A percentile compares a stretch with the other conserved stretches of the same genome.
These are phyloP conservation scores for Eimeria tenella DNA, from an alignment of 169 alveolate genomes.

Conservation along the genomic window DNA sequence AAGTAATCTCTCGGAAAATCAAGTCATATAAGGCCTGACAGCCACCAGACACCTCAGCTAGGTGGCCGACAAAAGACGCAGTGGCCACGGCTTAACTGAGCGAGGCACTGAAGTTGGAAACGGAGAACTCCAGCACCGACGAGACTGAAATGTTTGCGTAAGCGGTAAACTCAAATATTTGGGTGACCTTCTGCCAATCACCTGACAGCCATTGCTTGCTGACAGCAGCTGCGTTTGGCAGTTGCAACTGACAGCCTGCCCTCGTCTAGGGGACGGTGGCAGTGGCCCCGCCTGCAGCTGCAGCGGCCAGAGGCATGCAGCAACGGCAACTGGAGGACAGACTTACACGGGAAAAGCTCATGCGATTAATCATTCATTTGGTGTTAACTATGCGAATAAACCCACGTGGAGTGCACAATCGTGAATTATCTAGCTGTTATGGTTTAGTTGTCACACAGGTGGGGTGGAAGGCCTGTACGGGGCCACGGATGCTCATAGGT, in stretches of 20 bases:
- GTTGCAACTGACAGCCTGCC: slow-evolving; percentile 62
- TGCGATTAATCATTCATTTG: not conserved
- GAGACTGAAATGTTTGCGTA: slow-evolving; percentile 18
- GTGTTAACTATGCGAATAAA: not conserved
- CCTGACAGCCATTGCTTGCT: slow-evolving; percentile 57
- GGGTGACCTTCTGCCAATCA: slow-evolving; percentile 53
- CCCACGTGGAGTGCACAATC: too few species aligned
- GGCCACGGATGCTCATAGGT: slow-evolving; percentile 30
- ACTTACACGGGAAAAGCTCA: not conserved
- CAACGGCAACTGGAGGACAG: not conserved
- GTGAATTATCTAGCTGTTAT: too few species aligned
- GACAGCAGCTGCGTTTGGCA: slow-evolving; percentile 27
- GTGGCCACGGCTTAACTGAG: slow-evolving; percentile 45
- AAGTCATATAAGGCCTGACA: slow-evolving; percentile 25
- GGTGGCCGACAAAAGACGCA: slow-evolving; percentile 59
- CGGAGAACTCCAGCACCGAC: slow-evolving; percentile 51
- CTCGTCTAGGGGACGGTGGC: slow-evolving; percentile 76
- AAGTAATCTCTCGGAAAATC: slow-evolving; percentile 15
- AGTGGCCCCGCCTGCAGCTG: slow-evolving; percentile 72
- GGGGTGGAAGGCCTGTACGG: slow-evolving; percentile 16
- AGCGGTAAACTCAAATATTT: slow-evolving; percentile 42
- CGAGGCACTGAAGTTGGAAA: slow-evolving; percentile 68
- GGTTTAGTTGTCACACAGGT: not conserved
- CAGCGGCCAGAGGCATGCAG: slow-evolving; percentile 64
- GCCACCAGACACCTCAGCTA: slow-evolving; percentile 73